Conservation (phyloP, 2,329 filamentous ascomycete genomes). For the Corniculantispora saksenae region DNA sequence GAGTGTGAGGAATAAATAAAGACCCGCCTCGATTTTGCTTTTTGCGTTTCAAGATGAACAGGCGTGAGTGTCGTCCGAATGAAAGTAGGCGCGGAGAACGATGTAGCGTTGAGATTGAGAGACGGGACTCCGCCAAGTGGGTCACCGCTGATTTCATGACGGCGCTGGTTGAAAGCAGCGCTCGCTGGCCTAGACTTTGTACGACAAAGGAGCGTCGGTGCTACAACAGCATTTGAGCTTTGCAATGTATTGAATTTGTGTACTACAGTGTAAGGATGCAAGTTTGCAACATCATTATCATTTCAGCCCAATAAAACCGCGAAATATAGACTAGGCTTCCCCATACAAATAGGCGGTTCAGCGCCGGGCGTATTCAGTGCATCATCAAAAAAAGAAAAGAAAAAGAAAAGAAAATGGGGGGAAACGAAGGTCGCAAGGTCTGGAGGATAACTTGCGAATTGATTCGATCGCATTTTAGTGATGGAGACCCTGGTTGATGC, state of each 20-base stretch:
- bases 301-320: background rate
- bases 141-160: background rate
- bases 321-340: background rate
- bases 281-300: background rate
- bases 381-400: background rate
- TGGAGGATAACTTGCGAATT: too few relatives aligned
- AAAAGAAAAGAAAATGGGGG: background rate
- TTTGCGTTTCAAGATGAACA: conserved; percentile 16
- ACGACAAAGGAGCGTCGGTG: conserved; percentile 3
- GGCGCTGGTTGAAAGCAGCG: background rate
- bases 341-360: background rate
- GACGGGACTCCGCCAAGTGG: conserved; percentile 1
- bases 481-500: conserved; percentile 32
- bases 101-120: conserved; percentile 18
- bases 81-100: conserved; percentile 10
- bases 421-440: too few relatives aligned
- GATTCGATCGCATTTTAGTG: too few relatives aligned
- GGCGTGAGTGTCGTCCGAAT: background rate
- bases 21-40: background rate
- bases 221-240: background rate
- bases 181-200: background rate
- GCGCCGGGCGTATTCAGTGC: background rate
- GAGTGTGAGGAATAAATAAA: background rate
- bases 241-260: background rate
- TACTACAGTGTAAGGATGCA: background rate